Conservation (phyloP, 257 asterid species). For the Solanum piurae region DNA sequence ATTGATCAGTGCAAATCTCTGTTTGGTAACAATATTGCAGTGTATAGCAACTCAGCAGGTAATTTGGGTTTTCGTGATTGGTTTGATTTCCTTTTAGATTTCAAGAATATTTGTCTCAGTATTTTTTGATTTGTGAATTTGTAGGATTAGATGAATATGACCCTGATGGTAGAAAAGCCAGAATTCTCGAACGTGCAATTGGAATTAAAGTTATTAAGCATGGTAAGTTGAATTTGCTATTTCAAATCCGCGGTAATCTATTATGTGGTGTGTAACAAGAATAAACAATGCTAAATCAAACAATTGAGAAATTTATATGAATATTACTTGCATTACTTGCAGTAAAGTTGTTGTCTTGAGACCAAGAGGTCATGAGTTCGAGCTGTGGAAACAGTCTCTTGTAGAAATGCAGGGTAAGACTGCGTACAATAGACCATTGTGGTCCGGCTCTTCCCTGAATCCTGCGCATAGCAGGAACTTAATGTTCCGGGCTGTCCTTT, state of each 20-base stretch:
- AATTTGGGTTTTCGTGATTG: background rate
- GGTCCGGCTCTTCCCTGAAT: background rate
- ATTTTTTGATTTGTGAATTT: background rate
- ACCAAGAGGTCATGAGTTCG: background rate
- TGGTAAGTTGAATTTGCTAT: slow-evolving; percentile 29
- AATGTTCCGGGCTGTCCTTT: background rate
- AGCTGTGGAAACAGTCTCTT: background rate
- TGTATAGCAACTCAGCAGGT: slow-evolving; percentile 95
- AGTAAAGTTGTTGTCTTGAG: background rate
- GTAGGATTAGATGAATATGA: slow-evolving; percentile 82
- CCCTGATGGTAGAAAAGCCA: slow-evolving; percentile 70
- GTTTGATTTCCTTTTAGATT: background rate
- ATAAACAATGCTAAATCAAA: background rate
- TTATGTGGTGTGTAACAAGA: background rate
- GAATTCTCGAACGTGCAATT: slow-evolving; percentile 63
- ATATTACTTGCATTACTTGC: background rate
- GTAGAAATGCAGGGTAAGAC: background rate
- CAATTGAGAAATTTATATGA: background rate
- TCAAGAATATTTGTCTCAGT: background rate
- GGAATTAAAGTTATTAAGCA: slow-evolving; percentile 83
- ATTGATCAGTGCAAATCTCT: slow-evolving; percentile 58
- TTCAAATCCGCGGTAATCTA: background rate
- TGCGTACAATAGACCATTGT: background rate
- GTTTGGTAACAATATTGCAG: slow-evolving; percentile 69
- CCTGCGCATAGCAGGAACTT: background rate